These are phyloP conservation scores for Scolecobasidium constrictum DNA, from an alignment of 2,329 filamentous ascomycete genomes.

Conservation along the genomic window DNA sequence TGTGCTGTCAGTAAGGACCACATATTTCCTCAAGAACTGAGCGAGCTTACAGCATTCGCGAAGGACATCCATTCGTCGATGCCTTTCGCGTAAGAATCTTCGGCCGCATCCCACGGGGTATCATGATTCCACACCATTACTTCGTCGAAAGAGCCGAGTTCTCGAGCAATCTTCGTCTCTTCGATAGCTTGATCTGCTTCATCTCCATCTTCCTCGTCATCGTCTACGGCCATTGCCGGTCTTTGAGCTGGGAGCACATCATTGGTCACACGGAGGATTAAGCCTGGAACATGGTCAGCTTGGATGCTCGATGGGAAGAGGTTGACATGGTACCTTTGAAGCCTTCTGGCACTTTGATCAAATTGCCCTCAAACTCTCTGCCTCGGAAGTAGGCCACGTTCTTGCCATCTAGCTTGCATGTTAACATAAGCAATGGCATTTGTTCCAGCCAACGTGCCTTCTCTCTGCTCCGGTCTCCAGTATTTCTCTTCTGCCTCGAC, in stretches of 20 bases:
- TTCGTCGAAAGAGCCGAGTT: conserved; percentile 59
- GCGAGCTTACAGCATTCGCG: conserved; percentile 55
- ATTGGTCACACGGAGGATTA: conserved; percentile 20
- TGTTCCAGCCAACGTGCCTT: conserved; percentile 25
- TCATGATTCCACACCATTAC: conserved; percentile 83
- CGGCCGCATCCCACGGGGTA: conserved; percentile 44
- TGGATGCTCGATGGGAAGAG: background rate
- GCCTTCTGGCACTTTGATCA: conserved; percentile 55
- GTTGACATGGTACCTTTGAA: conserved; percentile 45
- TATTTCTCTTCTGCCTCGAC: conserved; percentile 53
- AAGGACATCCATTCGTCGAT: conserved; percentile 73
- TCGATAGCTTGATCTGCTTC: conserved; percentile 9
- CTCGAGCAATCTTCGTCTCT: conserved; percentile 40
- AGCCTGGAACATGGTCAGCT: conserved; percentile 9
- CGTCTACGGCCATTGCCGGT: conserved; percentile 9
- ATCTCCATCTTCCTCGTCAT: conserved; percentile 15
- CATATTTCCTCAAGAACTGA: no score
- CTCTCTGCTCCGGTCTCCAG: conserved; percentile 52
- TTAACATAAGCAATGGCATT: background rate
- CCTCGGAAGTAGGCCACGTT: conserved; percentile 64
- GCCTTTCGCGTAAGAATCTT: conserved; percentile 62
- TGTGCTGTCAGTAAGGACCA: no score
- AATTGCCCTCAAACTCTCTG: conserved; percentile 61
- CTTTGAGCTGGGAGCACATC: conserved; percentile 13
- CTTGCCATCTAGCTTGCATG: conserved; percentile 21